Conservation (phyloP, 2,329 filamentous ascomycete genomes). For the Neoscytalidium dimidiatum region DNA sequence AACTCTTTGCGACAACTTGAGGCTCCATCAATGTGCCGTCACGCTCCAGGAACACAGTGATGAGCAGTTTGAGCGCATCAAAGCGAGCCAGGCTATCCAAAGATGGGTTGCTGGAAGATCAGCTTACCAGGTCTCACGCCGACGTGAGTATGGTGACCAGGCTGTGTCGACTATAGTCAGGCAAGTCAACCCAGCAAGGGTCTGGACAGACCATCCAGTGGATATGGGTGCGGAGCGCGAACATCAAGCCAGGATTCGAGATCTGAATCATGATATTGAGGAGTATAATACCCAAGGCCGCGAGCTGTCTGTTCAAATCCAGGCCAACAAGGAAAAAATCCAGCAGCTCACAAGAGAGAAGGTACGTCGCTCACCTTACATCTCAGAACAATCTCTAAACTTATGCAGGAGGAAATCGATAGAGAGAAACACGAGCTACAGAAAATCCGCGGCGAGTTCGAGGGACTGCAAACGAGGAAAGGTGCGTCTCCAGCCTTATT, state of each 20-base stretch:
- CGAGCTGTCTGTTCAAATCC: slow-evolving; percentile 42
- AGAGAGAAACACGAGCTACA: slow-evolving; percentile 69
- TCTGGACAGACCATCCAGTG: slow-evolving; percentile 78
- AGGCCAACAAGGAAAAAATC: slow-evolving; percentile 23
- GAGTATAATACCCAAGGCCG: slow-evolving; percentile 44
- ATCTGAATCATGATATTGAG: slow-evolving; percentile 42
- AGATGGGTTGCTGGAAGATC: slow-evolving; percentile 71
- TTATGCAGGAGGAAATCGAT: slow-evolving; percentile 49
- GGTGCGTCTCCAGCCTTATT: slow-evolving; percentile 53
- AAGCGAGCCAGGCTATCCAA: slow-evolving; percentile 58
- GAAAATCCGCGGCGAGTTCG: slow-evolving; percentile 64
- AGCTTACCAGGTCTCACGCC: slow-evolving; percentile 65
- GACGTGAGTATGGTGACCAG: slow-evolving; percentile 83
- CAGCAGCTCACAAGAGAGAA: slow-evolving; percentile 29
- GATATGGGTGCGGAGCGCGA: slow-evolving; percentile 66
- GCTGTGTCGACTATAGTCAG: slow-evolving; percentile 69
- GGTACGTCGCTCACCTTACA: no score
- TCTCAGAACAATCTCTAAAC: no score
- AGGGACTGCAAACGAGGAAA: slow-evolving; percentile 70
- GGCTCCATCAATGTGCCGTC: slow-evolving; percentile 69
- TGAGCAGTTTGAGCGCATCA: slow-evolving; percentile 67
- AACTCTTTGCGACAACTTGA: slow-evolving; percentile 78
- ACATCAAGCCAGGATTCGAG: slow-evolving; percentile 55
- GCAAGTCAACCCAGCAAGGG: slow-evolving; percentile 60
- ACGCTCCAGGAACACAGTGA: slow-evolving; percentile 64